These are phyloP conservation scores for Pistacia atlantica DNA, from an alignment of 345 rosid species.

Conservation along the genomic window DNA sequence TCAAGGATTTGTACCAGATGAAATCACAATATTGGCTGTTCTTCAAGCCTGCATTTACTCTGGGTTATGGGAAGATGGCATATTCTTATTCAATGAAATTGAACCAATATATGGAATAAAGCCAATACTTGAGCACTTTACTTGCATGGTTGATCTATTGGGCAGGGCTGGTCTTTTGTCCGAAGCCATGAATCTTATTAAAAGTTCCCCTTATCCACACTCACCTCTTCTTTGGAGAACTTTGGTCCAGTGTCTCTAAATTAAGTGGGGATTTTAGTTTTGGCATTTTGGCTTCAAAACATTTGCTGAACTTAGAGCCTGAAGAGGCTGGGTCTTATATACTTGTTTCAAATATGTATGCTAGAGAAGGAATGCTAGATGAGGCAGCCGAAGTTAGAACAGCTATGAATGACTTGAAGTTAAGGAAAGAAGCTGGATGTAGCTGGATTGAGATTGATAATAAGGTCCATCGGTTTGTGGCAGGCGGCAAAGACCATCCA, in stretches of 20 bases:
- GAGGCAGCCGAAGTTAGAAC: conserved; percentile 34
- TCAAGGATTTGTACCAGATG: conserved; percentile 26
- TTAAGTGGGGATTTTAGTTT: conserved; percentile 22
- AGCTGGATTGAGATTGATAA: conserved; percentile 43
- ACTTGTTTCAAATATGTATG: conserved; percentile 36
- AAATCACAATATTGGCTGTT: conserved; percentile 27
- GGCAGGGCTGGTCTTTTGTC: conserved; percentile 30
- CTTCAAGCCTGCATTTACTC: conserved; percentile 41
- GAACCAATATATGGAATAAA: conserved; percentile 22
- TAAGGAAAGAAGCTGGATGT: conserved; percentile 32
- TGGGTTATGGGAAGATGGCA: conserved; percentile 32
- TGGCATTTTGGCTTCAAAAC: conserved; percentile 29
- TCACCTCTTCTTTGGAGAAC: conserved; percentile 37
- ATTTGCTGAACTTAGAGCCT: conserved; percentile 35
- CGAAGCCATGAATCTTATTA: conserved; percentile 32
- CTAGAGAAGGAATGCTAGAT: conserved; percentile 21
- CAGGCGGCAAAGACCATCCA: conserved; percentile 32
- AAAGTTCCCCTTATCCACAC: conserved; percentile 21
- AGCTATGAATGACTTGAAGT: conserved; percentile 33
- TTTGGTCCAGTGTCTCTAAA: conserved; percentile 29
- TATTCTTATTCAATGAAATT: conserved; percentile 28
- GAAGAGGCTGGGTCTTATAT: conserved; percentile 35
- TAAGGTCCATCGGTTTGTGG: conserved; percentile 30
- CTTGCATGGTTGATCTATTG: conserved; percentile 38
- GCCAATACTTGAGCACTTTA: conserved; percentile 34